phyloP scores from a whole-genome alignment of 306 rosid species.

The Chamaecrista fasciculata region DNA sequence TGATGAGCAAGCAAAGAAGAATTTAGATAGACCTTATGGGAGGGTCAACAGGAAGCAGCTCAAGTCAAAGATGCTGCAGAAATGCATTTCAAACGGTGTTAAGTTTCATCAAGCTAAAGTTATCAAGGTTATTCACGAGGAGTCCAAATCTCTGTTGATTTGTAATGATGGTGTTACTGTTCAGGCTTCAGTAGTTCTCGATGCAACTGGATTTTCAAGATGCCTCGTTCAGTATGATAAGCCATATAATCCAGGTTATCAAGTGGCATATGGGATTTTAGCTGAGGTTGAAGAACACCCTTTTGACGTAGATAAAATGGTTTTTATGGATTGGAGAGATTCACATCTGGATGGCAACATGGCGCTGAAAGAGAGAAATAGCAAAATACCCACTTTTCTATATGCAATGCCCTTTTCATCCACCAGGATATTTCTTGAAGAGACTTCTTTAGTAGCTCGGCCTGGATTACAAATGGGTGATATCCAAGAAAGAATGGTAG shows the following conservation, averaged over 20 bases:
- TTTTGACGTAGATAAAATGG: conserved; percentile 87
- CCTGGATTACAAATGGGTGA: conserved; percentile 85
- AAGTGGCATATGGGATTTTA: conserved; percentile 94
- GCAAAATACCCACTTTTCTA: conserved; percentile 77
- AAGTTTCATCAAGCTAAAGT: conserved; percentile 94
- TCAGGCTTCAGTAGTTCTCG: conserved; percentile 91
- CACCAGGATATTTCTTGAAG: conserved; percentile 84
- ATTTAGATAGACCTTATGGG: conserved; percentile 85
- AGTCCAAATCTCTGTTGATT: conserved; percentile 65
- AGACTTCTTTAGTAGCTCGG: conserved; percentile 92
- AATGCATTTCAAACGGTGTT: conserved; percentile 80
- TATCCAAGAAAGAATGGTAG: conserved; percentile 90
- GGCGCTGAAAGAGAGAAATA: conserved; percentile 69
- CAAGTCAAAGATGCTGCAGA: conserved; percentile 90
- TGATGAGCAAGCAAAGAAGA: conserved; percentile 60
- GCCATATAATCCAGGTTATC: conserved; percentile 95
- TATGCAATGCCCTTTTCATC: conserved; percentile 99
- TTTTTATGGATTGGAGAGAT: conserved; percentile 99
- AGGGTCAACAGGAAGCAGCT: conserved; percentile 91
- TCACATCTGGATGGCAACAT: conserved; percentile 58
- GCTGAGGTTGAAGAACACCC: conserved; percentile 98
- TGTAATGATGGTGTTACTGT: conserved; percentile 89
- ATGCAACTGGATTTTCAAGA: conserved; percentile 95
- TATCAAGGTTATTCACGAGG: conserved; percentile 80
- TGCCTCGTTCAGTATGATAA: conserved; percentile 89